These are phyloP conservation scores for Globisporangium okanoganense DNA, from an alignment of 352 stramenopile genomes.

Conservation along the genomic window DNA sequence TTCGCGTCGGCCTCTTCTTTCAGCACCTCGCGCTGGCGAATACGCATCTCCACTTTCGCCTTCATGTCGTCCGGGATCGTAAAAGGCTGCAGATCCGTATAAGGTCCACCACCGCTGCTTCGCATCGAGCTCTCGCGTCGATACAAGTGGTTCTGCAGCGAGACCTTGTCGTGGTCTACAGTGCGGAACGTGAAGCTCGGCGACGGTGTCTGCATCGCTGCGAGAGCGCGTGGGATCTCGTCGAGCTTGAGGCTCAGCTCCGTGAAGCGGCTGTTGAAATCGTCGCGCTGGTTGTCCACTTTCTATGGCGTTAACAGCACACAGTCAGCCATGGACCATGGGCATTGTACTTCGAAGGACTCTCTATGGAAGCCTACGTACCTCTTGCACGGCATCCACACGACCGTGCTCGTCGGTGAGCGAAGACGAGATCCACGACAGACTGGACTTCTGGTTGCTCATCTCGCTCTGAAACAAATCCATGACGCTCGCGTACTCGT, in stretches of 20 bases:
- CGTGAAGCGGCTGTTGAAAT: slow-evolving; percentile 54
- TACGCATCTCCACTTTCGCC: slow-evolving; percentile 63
- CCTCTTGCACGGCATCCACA: slow-evolving; percentile 47
- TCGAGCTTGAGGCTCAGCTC: slow-evolving; percentile 65
- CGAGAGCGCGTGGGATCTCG: slow-evolving; percentile 49
- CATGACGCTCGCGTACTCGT: slow-evolving; percentile 57
- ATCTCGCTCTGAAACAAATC: slow-evolving; percentile 69
- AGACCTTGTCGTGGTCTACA: slow-evolving; percentile 43
- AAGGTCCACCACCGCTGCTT: slow-evolving; percentile 28
- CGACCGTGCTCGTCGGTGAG: slow-evolving; percentile 43
- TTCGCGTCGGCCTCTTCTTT: slow-evolving; percentile 45
- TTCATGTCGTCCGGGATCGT: slow-evolving; percentile 81
- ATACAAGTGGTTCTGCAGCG: slow-evolving; percentile 44
- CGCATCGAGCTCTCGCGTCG: slow-evolving; percentile 16
- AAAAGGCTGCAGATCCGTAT: slow-evolving; percentile 68
- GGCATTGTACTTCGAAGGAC: not conserved
- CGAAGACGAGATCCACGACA: slow-evolving; percentile 43
- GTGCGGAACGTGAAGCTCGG: slow-evolving; percentile 48
- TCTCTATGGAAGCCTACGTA: slow-evolving; percentile 9
- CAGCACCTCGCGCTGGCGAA: slow-evolving; percentile 46
- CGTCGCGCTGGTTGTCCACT: slow-evolving; percentile 64
- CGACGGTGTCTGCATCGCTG: slow-evolving; percentile 33
- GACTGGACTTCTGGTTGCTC: slow-evolving; percentile 35
- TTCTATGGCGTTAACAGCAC: slow-evolving; percentile 28
- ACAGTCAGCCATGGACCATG: not conserved